phyloP scores from a whole-genome alignment of 306 rosid genomes.

The barrel medic (Medicago truncatula) region MtrunA17r5.0-ANR NC_053049.1:32640501-32641000 shows the following conservation, averaged over 20 bases:
- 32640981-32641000: too few relatives aligned
- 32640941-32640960: too few relatives aligned
- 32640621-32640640: slow-evolving; percentile 78
- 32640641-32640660: slow-evolving; percentile 87
- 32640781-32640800: too few relatives aligned
- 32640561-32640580: slow-evolving; percentile 80
- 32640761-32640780: background rate
- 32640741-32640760: background rate
- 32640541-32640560: slow-evolving; percentile 74
- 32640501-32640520: slow-evolving; percentile 75
- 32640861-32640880: too few relatives aligned
- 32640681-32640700: slow-evolving; percentile 71
- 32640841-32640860: too few relatives aligned
- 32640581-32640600: slow-evolving; percentile 82
- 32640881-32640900: too few relatives aligned
- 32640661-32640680: slow-evolving; percentile 84
- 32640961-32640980: too few relatives aligned
- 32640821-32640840: too few relatives aligned
- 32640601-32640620: slow-evolving; percentile 78
- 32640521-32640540: slow-evolving; percentile 75
- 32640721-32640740: slow-evolving; percentile 75
- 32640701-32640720: slow-evolving; percentile 91
- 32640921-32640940: too few relatives aligned
- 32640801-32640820: too few relatives aligned
- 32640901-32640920: too few relatives aligned